Conservation (phyloP, 192 early-diverging fungal species). For the Helicostylum pulchrum region DNA sequence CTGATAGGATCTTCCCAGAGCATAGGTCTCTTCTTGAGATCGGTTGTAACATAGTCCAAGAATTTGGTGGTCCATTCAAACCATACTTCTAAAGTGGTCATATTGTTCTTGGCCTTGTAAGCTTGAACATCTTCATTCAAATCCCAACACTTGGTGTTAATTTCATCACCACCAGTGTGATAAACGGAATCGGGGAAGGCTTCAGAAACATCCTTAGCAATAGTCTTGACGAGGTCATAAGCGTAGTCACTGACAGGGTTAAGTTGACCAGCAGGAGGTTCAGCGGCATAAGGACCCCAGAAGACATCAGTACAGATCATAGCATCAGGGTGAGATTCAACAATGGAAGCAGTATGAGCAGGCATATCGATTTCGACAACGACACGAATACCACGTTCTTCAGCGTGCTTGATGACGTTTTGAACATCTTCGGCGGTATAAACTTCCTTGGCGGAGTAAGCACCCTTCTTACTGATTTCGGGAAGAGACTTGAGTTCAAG, state of each 20-base stretch:
- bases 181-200: conserved; percentile 70
- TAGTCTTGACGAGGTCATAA: conserved; percentile 49
- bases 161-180: conserved; percentile 77
- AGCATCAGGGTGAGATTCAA: conserved; percentile 47
- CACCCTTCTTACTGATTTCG: conserved; percentile 57
- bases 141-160: conserved; percentile 61
- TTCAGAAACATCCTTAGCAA: conserved; percentile 57
- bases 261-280: conserved; percentile 83
- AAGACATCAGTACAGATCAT: conserved; percentile 58
- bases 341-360: conserved; percentile 60
- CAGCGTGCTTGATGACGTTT: conserved; percentile 64
- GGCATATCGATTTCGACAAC: conserved; percentile 88
- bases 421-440: conserved; percentile 71
- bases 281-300: conserved; percentile 61
- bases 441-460: conserved; percentile 59
- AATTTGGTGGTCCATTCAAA: conserved; percentile 22
- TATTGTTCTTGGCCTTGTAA: conserved; percentile 24
- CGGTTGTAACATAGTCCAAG: conserved; percentile 2
- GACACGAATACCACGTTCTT: conserved; percentile 74
- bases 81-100: conserved; percentile 23
- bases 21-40: conserved; percentile 47
- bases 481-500: conserved; percentile 60
- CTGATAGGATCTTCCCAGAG: conserved; percentile 79
- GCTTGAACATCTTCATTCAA: conserved; percentile 31
- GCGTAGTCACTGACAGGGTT: conserved; percentile 63